Percentiles rank a stretch among this genome's conserved stretches.
Evolutionary conservation across 345 rosid genomes (phyloP).

Genomic region (Populus deltoides): DNA sequence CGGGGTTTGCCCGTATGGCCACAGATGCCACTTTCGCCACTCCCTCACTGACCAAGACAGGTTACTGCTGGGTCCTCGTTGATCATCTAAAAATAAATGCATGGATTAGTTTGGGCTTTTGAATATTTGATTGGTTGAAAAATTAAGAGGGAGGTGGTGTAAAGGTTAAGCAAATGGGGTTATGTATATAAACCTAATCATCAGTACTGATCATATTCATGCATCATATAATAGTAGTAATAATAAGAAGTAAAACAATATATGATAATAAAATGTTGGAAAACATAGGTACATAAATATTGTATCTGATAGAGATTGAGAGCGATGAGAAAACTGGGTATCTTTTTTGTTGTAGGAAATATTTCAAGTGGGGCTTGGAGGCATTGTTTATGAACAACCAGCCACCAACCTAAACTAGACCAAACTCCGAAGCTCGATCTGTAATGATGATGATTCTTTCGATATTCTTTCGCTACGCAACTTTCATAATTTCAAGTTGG

Average conservation of each 20-base stretch:
- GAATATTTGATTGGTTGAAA: background rate
- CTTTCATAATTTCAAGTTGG: slow-evolving; percentile 26
- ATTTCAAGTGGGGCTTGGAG: background rate
- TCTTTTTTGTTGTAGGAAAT: background rate
- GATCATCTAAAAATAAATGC: background rate
- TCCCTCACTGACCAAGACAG: slow-evolving; percentile 21
- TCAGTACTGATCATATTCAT: background rate
- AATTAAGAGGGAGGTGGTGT: background rate
- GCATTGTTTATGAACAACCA: background rate
- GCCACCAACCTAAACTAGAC: slow-evolving; percentile 6
- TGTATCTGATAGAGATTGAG: background rate
- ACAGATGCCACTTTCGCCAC: slow-evolving; percentile 26
- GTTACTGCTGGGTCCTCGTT: slow-evolving; percentile 2
- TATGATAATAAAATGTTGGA: background rate
- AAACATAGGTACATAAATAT: background rate
- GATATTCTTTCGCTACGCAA: slow-evolving; percentile 1
- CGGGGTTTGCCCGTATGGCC: slow-evolving; percentile 14
- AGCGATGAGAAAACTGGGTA: background rate
- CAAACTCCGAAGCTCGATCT: slow-evolving; percentile 4
- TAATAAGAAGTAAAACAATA: background rate
- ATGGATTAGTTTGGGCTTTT: background rate
- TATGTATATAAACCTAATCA: slow-evolving; percentile 3
- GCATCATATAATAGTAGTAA: background rate
- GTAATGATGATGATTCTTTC: slow-evolving; percentile 16
- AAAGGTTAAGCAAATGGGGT: slow-evolving; percentile 10